Conservation (phyloP, 768 basidiomycete species). For the Lactarius evosmus region DNA sequence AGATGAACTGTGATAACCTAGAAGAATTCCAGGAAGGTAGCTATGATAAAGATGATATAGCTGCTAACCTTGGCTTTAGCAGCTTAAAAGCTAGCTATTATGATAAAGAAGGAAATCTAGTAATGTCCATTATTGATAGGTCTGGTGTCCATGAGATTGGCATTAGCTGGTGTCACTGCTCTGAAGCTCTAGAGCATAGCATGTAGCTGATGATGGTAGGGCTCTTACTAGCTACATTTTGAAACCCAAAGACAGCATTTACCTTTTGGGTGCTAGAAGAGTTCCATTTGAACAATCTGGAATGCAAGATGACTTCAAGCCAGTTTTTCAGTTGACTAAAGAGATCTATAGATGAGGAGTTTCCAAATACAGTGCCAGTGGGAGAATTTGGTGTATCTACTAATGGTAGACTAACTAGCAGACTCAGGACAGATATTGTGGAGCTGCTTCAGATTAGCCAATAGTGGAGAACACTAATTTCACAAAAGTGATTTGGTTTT, state of each 20-base stretch:
- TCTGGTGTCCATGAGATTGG: slow-evolving; percentile 5
- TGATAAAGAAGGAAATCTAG: background rate
- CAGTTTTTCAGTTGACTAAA: background rate
- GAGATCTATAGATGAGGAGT: background rate
- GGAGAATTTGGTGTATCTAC: background rate
- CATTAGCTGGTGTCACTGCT: background rate
- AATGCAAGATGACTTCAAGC: too few relatives aligned
- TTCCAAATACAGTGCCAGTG: background rate
- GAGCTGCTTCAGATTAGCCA: background rate
- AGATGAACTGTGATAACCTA: background rate
- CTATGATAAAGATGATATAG: background rate
- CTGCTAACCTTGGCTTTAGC: background rate
- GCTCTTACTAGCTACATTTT: slow-evolving; percentile 7
- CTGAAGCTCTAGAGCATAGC: too few relatives aligned
- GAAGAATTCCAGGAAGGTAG: background rate
- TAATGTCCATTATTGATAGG: background rate
- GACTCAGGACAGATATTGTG: too few relatives aligned
- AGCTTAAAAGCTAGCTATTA: too few relatives aligned
- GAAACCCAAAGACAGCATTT: background rate
- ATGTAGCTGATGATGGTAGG: slow-evolving; percentile 7
- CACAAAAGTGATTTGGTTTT: background rate
- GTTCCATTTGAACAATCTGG: too few relatives aligned
- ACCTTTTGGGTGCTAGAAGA: too few relatives aligned
- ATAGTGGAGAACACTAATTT: background rate
- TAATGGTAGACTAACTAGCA: background rate